phyloP scores from a whole-genome alignment of 2,329 filamentous ascomycete species.

The Pestalotiopsis sp. region DNA sequence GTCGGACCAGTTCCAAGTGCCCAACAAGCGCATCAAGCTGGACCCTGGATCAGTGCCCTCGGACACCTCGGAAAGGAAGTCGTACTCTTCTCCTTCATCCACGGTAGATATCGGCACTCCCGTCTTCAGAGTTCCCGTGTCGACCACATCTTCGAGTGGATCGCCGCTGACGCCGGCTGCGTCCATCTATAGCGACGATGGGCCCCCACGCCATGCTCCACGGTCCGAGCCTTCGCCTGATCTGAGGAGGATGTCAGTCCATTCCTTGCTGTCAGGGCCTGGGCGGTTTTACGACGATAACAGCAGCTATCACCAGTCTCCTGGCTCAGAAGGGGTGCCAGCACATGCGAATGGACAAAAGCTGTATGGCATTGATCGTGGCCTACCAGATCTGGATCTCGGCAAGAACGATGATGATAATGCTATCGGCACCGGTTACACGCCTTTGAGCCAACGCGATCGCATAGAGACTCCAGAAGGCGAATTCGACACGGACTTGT shows the following conservation, averaged over 20 bases:
- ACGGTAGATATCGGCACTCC: slow-evolving; percentile 30
- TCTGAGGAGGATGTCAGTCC: slow-evolving; percentile 60
- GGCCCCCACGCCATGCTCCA: slow-evolving; percentile 27
- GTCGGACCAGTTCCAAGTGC: slow-evolving; percentile 23
- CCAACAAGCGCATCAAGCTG: slow-evolving; percentile 31
- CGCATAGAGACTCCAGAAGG: slow-evolving; percentile 30
- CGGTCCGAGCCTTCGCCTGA: slow-evolving; percentile 25
- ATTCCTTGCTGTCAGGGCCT: slow-evolving; percentile 60
- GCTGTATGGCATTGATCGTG: slow-evolving; percentile 73
- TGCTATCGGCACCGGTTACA: slow-evolving; percentile 56
- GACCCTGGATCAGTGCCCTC: slow-evolving; percentile 23
- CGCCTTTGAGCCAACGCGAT: slow-evolving; percentile 32
- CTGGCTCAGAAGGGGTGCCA: slow-evolving; percentile 25
- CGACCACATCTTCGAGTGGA: slow-evolving; percentile 29
- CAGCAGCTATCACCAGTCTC: slow-evolving; percentile 25
- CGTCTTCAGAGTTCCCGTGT: slow-evolving; percentile 26
- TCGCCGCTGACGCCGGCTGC: slow-evolving; percentile 44
- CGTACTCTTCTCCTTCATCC: slow-evolving; percentile 33
- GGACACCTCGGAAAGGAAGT: slow-evolving; percentile 26
- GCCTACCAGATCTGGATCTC: slow-evolving; percentile 70
- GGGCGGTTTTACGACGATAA: slow-evolving; percentile 25
- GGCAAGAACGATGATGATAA: slow-evolving; percentile 71
- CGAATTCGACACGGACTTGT: slow-evolving; percentile 36
- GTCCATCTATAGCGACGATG: slow-evolving; percentile 42
- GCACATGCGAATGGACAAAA: slow-evolving; percentile 38